Conservation (phyloP, 768 basidiomycete species). For the Leccinum aurantiacum region DNA sequence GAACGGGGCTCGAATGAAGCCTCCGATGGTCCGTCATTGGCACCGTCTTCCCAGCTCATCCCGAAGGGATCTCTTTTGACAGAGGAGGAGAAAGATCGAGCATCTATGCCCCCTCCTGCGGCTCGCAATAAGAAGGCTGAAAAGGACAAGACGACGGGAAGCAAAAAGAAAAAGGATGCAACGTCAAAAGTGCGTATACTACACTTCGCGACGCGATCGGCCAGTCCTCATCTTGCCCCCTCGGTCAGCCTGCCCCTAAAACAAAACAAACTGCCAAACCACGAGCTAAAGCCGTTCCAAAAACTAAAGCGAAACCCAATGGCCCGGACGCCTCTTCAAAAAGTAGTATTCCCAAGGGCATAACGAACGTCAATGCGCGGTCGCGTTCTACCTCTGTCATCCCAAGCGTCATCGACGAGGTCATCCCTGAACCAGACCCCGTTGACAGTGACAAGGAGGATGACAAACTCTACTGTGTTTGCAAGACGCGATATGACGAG, state of each 20-base stretch:
- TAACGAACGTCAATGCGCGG: slow-evolving; percentile 38
- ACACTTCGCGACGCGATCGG: neutral
- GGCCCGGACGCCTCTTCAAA: slow-evolving; percentile 18
- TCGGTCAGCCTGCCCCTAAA: slow-evolving; percentile 23
- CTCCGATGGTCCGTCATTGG: slow-evolving; percentile 3
- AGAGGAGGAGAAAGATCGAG: slow-evolving; percentile 40
- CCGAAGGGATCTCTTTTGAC: slow-evolving; percentile 11
- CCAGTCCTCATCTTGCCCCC: neutral
- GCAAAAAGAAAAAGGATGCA: slow-evolving; percentile 37
- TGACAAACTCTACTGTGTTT: slow-evolving; percentile 82
- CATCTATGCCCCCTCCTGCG: slow-evolving; percentile 59
- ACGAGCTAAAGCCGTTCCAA: slow-evolving; percentile 32
- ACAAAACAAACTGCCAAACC: slow-evolving; percentile 33
- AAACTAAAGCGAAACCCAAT: slow-evolving; percentile 27
- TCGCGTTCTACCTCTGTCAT: slow-evolving; percentile 74
- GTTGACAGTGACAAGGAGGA: slow-evolving; percentile 44
- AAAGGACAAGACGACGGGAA: slow-evolving; percentile 29
- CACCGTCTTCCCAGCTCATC: slow-evolving; percentile 6
- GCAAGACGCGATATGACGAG: slow-evolving; percentile 84
- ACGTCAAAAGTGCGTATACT: slow-evolving; percentile 21
- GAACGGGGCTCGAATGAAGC: slow-evolving; percentile 5
- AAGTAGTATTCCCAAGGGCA: slow-evolving; percentile 17
- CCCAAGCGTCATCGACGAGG: slow-evolving; percentile 46
- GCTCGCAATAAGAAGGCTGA: slow-evolving; percentile 26
- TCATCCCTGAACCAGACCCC: slow-evolving; percentile 49